Evolutionary conservation across 805 yeast genomes (phyloP), one percentile per base, ranked within the genome.

Genomic region (Hanseniaspora lachancei): DNA sequence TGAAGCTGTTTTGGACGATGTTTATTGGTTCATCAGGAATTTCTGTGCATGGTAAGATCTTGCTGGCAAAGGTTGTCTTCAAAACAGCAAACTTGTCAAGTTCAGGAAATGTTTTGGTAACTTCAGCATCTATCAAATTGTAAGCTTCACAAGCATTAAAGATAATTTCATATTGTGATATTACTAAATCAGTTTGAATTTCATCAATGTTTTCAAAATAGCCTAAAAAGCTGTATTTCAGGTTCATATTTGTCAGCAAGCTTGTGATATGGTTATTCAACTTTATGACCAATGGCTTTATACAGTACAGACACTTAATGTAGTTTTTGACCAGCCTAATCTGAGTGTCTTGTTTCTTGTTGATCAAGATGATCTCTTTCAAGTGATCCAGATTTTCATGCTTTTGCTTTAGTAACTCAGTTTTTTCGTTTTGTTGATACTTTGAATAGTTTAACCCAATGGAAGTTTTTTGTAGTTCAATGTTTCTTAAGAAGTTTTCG

Each of bases 41-140:
- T 56, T 87, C 95, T 12, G 84, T 73, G 0, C 95, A 81, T 0
- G 98, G 98, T 18, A 91, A 91, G 62, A 85, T 86, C 47, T 75
- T 80, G 50, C 81, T 76, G 1, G 95, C 91, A 67, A 84, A 89
- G 55, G 77, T 72, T 20, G 95, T 89, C 16, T 68, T 71, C 16
- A 84, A 64, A 6, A 77, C 62, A 1, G 73, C 49, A 38, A 43
- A 51, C 16, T 43, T 51, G 21, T 43, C 46, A 21, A 43, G 29
- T 18, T 51, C 49, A 9, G 55, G 55, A 38, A 51, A 51, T 8
- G 36, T 23, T 18, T 51, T 51, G 9, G 24, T 24, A 35, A 51
- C 49, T 43, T 51, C 55, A 3, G 4, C 8, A 18, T 51, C 55
- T 12, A 51, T 20, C n/a, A 34, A 27, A 9, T 39, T 51, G 29